Base-by-base conservation (phyloP, 2,329 filamentous ascomycete species). In the Cladorrhinum sp. region DNA sequence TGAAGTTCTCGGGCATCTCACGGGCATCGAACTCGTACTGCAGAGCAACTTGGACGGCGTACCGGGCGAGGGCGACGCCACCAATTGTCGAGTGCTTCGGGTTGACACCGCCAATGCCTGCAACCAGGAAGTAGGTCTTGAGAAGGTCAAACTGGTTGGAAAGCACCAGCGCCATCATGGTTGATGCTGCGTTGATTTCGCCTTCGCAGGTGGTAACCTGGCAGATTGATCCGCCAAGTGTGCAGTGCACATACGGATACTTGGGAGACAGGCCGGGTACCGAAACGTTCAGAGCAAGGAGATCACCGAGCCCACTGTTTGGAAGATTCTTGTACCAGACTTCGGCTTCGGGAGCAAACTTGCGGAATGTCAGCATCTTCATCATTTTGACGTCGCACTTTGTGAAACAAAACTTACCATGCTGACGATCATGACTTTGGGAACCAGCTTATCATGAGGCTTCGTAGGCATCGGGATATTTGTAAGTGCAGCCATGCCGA, bases 21-120 rank as follows among this genome's bases (percentile, higher is more conserved):
- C 89, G 82, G 1, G 83, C 76, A 66, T 92, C 89, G 62, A 92
- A 84, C 72, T 92, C 89, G 65, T 91, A 90, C 72, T 92, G 89
- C 57, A 92, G 77, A 0, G 86, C 88, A 2, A 91, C 88, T 70
- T 92, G 90, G 4, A 92, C 81, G 0, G 88, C 84, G 69, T 86
- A 93, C 22, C 84, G 81, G 38, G 86, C 82, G 57, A 93, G 84
- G 1, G 87, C 86, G 0, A 90, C 88, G 45, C 82, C 81, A 50
- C 83, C 85, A 3, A 89, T 78, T 0, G 89, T 91, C 22, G 81
- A 85, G 24, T 84, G 74, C 62, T 86, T 83, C 0, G 89, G 90
- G 71, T 85, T 91, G 49, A 91, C 79, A n/a, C 90, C 89, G 1
- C 85, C 89, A 63, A 93, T 92, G 2, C 89, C 90, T 1, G 81